Percentiles rank a stretch among this genome's conserved stretches.
phyloP scores from a whole-genome alignment of 306 rosid genomes.

The Echinosophora koreensis region DNA sequence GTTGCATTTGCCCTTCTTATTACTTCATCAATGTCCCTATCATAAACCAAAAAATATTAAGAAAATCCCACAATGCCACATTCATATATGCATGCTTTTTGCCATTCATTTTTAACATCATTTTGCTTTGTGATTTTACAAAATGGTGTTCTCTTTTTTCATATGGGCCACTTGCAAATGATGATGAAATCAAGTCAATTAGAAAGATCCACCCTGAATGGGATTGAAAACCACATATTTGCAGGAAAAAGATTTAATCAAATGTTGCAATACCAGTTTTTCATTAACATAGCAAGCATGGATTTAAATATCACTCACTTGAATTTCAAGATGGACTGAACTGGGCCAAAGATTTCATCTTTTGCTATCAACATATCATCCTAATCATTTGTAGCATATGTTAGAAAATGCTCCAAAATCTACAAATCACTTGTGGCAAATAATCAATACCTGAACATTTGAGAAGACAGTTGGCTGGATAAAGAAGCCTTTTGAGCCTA shows the following conservation, averaged over 20 bases:
- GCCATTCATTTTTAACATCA: background rate
- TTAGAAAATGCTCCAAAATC: slow-evolving; percentile 28
- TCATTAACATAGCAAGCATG: background rate
- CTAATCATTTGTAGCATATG: slow-evolving; percentile 48
- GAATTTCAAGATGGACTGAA: slow-evolving; percentile 89
- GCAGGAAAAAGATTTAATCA: background rate
- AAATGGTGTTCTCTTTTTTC: background rate
- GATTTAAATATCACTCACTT: slow-evolving; percentile 64
- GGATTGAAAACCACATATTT: background rate
- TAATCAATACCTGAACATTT: slow-evolving; percentile 74
- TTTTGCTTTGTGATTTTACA: slow-evolving; percentile 4
- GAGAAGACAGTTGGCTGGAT: slow-evolving; percentile 96
- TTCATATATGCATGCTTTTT: background rate
- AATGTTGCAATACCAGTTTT: slow-evolving; percentile 12
- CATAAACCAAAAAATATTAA: background rate
- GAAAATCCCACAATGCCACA: background rate
- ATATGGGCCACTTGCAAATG: background rate
- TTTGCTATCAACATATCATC: slow-evolving; percentile 93
- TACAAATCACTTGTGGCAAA: slow-evolving; percentile 3
- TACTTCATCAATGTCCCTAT: slow-evolving; percentile 79
- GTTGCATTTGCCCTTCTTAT: slow-evolving; percentile 71
- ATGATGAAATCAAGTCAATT: background rate
- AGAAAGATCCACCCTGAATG: background rate
- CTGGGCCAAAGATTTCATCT: slow-evolving; percentile 97
- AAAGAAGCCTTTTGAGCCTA: slow-evolving; percentile 88